Conservation (phyloP, 2,329 filamentous ascomycete genomes). For the Hymenoscyphus linearis region DNA sequence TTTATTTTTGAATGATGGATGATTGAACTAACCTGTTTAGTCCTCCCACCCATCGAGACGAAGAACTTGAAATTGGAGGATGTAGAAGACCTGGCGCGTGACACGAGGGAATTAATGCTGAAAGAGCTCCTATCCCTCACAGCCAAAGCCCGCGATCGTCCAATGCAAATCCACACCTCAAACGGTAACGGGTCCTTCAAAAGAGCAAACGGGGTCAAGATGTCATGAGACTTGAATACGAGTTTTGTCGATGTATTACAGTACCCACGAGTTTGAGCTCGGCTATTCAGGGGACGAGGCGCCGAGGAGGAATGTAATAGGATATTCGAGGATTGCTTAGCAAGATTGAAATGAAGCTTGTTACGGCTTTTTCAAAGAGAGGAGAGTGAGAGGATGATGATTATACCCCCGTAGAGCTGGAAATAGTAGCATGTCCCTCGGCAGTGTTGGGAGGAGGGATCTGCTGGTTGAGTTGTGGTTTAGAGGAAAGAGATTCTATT, state of each 20-base stretch:
- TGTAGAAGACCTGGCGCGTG: constrained; percentile 66
- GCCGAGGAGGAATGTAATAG: too few species aligned
- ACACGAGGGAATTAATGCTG: constrained; percentile 71
- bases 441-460: too few species aligned
- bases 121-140: constrained; percentile 54
- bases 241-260: not conserved
- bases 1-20: too few species aligned
- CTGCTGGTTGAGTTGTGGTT: too few species aligned
- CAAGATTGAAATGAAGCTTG: too few species aligned
- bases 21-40: constrained; percentile 36
- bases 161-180: constrained; percentile 27
- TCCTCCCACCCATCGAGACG: constrained; percentile 77
- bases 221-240: not conserved
- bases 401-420: too few species aligned
- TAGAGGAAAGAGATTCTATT: too few species aligned
- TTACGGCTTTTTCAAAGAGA: too few species aligned
- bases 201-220: not conserved
- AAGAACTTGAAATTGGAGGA: constrained; percentile 67
- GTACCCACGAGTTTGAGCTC: not conserved
- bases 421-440: too few species aligned
- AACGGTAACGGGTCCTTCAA: constrained; percentile 23
- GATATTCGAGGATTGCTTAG: too few species aligned
- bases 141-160: constrained; percentile 42
- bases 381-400: too few species aligned
- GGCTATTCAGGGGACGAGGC: too few species aligned